A percentile compares a stretch with the other conserved stretches of the same genome.
These are phyloP conservation scores for Aegilops sharonensis DNA, from an alignment of 176 grass and related monocot genomes.

Conservation along the genomic window DNA sequence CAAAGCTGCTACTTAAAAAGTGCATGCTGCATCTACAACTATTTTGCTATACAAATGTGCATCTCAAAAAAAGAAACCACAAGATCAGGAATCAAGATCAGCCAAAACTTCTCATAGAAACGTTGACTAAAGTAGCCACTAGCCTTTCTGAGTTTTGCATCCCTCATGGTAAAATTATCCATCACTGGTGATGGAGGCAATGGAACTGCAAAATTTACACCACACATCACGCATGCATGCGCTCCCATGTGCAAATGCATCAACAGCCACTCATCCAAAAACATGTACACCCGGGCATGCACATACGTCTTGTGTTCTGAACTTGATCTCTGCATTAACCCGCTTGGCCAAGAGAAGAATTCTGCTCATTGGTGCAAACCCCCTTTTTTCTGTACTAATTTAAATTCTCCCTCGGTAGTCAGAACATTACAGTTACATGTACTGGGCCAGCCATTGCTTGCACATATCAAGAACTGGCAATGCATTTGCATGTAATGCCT, in stretches of 20 bases:
- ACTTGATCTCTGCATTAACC: neutral
- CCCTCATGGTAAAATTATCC: neutral
- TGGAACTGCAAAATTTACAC: conserved; percentile 28
- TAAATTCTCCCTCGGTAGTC: neutral
- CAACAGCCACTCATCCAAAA: neutral
- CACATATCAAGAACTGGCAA: conserved; percentile 80
- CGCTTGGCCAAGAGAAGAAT: neutral
- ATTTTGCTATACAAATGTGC: neutral
- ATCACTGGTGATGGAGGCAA: conserved; percentile 6
- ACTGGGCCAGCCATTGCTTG: conserved; percentile 90
- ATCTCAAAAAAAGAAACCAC: neutral
- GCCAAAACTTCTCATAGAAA: conserved; percentile 10
- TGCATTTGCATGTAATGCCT: conserved; percentile 88
- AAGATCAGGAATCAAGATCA: neutral
- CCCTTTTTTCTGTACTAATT: neutral
- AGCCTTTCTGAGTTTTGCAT: neutral
- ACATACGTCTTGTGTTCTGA: neutral
- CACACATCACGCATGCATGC: neutral
- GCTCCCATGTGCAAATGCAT: neutral
- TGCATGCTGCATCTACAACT: neutral
- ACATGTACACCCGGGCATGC: neutral
- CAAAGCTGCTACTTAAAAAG: neutral
- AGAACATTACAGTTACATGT: conserved; percentile 59
- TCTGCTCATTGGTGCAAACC: neutral
- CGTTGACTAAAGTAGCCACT: neutral